These are phyloP conservation scores for Penicillium dipodomyicola DNA, from an alignment of 495 filamentous ascomycete species.

Conservation along the genomic window DNA sequence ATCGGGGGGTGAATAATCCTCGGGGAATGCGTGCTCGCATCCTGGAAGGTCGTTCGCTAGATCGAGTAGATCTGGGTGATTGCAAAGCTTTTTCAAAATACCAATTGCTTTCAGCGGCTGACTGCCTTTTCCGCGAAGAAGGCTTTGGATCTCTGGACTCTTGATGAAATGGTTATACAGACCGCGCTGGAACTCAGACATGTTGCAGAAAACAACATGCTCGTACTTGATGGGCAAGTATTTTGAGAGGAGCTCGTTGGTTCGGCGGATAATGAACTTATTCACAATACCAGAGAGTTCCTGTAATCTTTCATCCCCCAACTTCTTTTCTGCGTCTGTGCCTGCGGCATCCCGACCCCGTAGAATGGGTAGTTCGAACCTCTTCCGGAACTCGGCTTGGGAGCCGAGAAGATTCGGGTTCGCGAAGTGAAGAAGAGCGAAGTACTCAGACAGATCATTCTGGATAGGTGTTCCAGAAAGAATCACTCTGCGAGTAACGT, in stretches of 20 bases:
- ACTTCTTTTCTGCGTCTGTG: conserved; percentile 74
- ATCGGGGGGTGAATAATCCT: conserved; percentile 91
- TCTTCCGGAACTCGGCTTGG: conserved; percentile 88
- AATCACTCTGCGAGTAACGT: conserved; percentile 89
- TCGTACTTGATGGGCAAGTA: conserved; percentile 99
- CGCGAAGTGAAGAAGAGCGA: conserved; percentile 92
- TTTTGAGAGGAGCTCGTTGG: conserved; percentile 97
- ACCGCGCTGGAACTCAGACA: conserved; percentile 86
- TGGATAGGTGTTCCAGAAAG: conserved; percentile 97
- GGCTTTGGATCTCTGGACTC: conserved; percentile 88
- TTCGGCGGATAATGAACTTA: conserved; percentile 97
- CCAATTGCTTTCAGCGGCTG: conserved; percentile 96
- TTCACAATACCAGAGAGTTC: conserved; percentile 87
- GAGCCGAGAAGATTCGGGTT: conserved; percentile 91
- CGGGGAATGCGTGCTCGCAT: conserved; percentile 77
- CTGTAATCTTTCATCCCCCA: conserved; percentile 77
- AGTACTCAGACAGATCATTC: conserved; percentile 97
- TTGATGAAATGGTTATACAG: conserved; percentile 97
- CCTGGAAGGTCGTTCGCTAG: conserved; percentile 83
- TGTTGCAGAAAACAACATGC: conserved; percentile 99
- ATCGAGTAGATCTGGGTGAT: conserved; percentile 92
- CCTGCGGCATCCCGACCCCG: conserved; percentile 89
- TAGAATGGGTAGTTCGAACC: conserved; percentile 90
- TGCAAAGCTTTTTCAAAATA: conserved; percentile 97
- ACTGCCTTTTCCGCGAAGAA: conserved; percentile 91